Evolutionary conservation across 257 asterid species (phyloP).

Genomic region (Marsdenia floribunda): DNA sequence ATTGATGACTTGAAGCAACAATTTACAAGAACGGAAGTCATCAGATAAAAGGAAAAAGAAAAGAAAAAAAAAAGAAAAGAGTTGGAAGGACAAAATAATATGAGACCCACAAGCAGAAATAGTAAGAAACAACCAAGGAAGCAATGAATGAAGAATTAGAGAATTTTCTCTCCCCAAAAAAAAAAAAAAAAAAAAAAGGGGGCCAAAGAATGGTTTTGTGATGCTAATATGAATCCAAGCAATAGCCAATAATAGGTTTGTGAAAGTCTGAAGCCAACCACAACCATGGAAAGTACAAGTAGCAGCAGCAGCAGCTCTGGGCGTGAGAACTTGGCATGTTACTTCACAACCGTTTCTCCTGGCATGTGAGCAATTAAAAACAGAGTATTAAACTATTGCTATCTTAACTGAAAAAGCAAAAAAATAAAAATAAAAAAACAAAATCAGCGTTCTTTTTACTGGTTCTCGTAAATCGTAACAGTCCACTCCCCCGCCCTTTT

Average conservation of each 20-base stretch:
- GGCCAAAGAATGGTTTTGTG: conserved; percentile 27
- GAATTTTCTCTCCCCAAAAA: conserved; percentile 6
- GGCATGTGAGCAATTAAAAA: conserved; percentile 51
- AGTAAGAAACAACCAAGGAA: conserved; percentile 85
- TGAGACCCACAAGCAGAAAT: conserved; percentile 47
- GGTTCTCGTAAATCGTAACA: too few species aligned
- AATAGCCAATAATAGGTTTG: conserved; percentile 19
- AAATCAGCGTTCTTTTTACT: conserved; percentile 17
- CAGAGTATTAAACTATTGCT: conserved; percentile 25
- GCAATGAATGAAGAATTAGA: conserved; percentile 47
- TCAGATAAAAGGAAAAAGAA: conserved; percentile 23
- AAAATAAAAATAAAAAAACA: background rate
- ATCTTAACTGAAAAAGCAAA: background rate
- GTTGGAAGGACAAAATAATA: background rate
- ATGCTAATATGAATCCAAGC: conserved; percentile 23
- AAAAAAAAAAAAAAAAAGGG: conserved; percentile 10
- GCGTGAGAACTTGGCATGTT: conserved; percentile 44
- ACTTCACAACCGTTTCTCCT: conserved; percentile 47
- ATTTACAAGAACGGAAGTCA: conserved; percentile 22
- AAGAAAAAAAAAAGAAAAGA: conserved; percentile 11
- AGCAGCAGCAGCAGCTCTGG: background rate
- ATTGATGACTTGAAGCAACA: conserved; percentile 45
- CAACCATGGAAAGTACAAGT: background rate
- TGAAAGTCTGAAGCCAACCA: conserved; percentile 9
- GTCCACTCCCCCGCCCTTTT: background rate